phyloP scores from a whole-genome alignment of 2,329 filamentous ascomycete genomes.

The Sarocladium kiliense region DNA sequence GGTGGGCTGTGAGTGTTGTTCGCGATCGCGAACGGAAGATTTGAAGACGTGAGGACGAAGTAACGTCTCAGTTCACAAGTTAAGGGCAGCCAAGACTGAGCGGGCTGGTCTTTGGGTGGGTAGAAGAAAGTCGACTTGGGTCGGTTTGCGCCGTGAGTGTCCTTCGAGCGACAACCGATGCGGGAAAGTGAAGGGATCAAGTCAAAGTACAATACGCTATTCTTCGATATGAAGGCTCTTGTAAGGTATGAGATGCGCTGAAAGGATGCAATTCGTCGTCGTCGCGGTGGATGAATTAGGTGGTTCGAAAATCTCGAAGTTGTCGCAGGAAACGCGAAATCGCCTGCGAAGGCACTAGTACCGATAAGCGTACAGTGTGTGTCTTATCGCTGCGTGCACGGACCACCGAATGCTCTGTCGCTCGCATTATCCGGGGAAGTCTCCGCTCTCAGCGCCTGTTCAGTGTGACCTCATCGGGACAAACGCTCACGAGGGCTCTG shows the following conservation, averaged over 20 bases:
- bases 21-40: neutral
- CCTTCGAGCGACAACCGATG: too few relatives aligned
- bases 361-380: neutral
- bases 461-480: neutral
- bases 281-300: neutral
- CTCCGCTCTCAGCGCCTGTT: neutral
- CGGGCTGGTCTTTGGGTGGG: too few relatives aligned
- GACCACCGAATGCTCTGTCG: neutral
- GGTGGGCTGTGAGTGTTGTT: constrained; percentile 10
- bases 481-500: neutral
- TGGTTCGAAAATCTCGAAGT: neutral
- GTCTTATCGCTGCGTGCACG: neutral
- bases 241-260: neutral
- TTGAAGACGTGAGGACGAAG: too few relatives aligned
- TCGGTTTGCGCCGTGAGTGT: too few relatives aligned
- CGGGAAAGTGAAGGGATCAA: too few relatives aligned
- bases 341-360: too few relatives aligned
- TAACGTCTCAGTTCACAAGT: too few relatives aligned
- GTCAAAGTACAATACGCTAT: too few relatives aligned
- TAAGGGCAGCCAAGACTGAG: too few relatives aligned
- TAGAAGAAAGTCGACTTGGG: too few relatives aligned
- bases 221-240: too few relatives aligned
- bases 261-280: neutral
- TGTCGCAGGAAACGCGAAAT: too few relatives aligned
- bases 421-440: neutral